Base-by-base conservation (phyloP, 73 alveolate species). In the Paraurostyla sp. region DNA sequence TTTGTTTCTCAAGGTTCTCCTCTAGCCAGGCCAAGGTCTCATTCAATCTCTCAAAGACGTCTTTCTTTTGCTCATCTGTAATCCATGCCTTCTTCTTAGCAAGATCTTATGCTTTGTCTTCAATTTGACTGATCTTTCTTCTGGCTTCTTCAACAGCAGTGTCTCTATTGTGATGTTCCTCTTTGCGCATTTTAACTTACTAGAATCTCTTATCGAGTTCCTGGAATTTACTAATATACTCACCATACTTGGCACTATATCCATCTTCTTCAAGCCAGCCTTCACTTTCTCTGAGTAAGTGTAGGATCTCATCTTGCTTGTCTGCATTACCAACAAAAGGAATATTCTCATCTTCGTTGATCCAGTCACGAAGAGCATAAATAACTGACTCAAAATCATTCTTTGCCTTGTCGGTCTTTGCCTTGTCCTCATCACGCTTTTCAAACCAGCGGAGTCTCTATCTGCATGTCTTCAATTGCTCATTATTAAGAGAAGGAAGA, bases 211-310 rank as follows among this genome's bases (percentile, higher is more conserved):
- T 48, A n/a, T 75, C 48, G 23, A 75, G 23, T 33, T 75, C 87
- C 9, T 7, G 1, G 52, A 36, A 75, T 32, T 32, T 75, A 7
- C 45, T 25, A 6, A 49, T 2, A 51, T 75, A 75, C 33, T 75
- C 75, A 7, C 42, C 75, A 75, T 75, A 75, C 33, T 50, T 43
- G 32, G 87, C 87, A 30, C 11, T 7, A 20, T 75, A 40, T 16
- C 87, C 87, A 25, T 48, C 95, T 30, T 90, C 91, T 20, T 69
- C 78, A 11, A 90, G 92, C 95, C 95, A 90, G 58, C 42, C 62
- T 71, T 90, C 95, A n/a, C 33, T 76, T 6, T 63, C 87, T 11
- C 83, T 36, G 0, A 90, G 76, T 22, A 58, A 46, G 2, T 40
- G 58, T 25, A 46, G 16, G 45, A 60, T 32, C 48, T 69, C 92